phyloP scores from a whole-genome alignment of 345 rosid genomes.

The Syzygium oleosum region DNA sequence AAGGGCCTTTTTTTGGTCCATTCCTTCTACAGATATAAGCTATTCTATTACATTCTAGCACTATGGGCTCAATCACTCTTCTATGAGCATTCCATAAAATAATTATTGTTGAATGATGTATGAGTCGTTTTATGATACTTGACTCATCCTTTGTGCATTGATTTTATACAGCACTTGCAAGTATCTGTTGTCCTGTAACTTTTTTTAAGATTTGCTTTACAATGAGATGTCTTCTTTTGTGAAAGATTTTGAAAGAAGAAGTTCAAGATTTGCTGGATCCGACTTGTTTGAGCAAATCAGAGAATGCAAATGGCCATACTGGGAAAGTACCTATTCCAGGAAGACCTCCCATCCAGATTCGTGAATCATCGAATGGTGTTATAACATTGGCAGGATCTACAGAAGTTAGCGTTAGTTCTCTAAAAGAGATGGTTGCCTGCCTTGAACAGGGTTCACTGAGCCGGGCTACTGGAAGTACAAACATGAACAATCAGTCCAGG shows the following conservation, averaged over 20 bases:
- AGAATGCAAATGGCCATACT: constrained; percentile 36
- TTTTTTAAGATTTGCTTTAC: not conserved
- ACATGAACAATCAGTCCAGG: constrained; percentile 99
- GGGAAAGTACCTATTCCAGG: constrained; percentile 67
- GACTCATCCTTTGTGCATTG: not conserved
- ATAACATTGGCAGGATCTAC: constrained; percentile 98
- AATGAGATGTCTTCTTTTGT: constrained; percentile 13
- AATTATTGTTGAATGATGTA: not conserved
- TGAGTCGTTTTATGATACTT: not conserved
- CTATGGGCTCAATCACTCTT: not conserved
- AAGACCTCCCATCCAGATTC: constrained; percentile 91
- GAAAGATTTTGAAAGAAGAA: constrained; percentile 96
- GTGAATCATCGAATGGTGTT: constrained; percentile 94
- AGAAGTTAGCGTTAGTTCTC: constrained; percentile 68
- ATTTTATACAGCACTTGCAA: not conserved
- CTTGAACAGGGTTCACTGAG: constrained; percentile 91
- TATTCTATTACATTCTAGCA: not conserved
- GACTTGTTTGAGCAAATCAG: constrained; percentile 44
- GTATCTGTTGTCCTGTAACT: not conserved
- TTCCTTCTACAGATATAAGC: not conserved
- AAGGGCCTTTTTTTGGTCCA: not conserved
- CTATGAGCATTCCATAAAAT: not conserved
- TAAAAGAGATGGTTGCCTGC: constrained; percentile 92
- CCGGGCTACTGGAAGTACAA: constrained; percentile 98
- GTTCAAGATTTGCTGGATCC: constrained; percentile 91